Evolutionary conservation across 2,329 filamentous ascomycete species (phyloP).

Genomic region (Metarhizium brunneum): DNA sequence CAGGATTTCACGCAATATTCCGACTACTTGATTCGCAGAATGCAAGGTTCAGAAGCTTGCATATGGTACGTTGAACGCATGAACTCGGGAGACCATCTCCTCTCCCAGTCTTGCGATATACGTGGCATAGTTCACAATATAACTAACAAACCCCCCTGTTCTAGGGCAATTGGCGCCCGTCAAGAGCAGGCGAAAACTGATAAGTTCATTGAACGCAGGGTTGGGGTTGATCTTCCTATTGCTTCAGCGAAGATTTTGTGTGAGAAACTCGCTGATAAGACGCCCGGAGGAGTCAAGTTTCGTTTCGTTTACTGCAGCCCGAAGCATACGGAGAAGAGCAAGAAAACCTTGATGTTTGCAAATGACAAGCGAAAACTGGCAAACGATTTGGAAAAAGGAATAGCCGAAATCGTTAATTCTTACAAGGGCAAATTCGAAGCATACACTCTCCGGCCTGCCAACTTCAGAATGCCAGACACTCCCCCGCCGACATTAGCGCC

Average conservation of each 20-base stretch:
- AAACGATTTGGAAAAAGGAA: conserved; percentile 28
- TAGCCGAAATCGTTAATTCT: conserved; percentile 27
- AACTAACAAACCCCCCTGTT: background rate
- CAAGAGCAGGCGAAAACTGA: conserved; percentile 38
- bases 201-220: conserved; percentile 33
- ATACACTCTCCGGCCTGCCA: conserved; percentile 27
- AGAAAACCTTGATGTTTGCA: conserved; percentile 25
- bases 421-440: conserved; percentile 22
- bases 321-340: conserved; percentile 23
- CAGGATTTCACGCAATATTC: conserved; percentile 45
- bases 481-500: conserved; percentile 13
- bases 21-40: conserved; percentile 20
- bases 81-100: background rate
- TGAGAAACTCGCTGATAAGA: conserved; percentile 18
- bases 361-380: conserved; percentile 27
- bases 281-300: conserved; percentile 24
- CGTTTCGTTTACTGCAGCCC: conserved; percentile 35
- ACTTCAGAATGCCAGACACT: conserved; percentile 18
- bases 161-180: conserved; percentile 31
- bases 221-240: conserved; percentile 52
- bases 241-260: conserved; percentile 49
- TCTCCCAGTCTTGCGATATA: background rate
- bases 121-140: background rate
- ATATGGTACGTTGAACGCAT: conserved; percentile 42
- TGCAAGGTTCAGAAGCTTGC: conserved; percentile 48